Percentiles rank a stretch among this genome's conserved stretches.
These are phyloP conservation scores for Hypoxylon trugodes DNA, from an alignment of 495 filamentous ascomycete species.

Conservation along the genomic window DNA sequence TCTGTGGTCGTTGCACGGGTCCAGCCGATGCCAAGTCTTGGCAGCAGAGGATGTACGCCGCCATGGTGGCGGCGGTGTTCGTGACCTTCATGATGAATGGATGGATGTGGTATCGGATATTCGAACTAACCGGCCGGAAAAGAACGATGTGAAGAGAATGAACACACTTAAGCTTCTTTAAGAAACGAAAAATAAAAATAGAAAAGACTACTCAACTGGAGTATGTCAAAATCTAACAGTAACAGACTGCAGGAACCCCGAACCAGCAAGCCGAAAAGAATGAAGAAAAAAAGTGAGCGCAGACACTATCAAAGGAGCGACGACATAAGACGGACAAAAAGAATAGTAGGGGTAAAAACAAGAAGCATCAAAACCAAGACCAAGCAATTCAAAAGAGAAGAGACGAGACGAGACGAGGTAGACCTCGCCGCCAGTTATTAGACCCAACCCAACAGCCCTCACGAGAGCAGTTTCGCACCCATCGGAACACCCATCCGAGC, in stretches of 20 bases:
- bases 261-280: conserved; percentile 30
- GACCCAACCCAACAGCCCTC: background rate
- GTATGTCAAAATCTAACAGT: conserved; percentile 4
- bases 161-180: too few relatives aligned
- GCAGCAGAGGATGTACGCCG: conserved; percentile 30
- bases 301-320: conserved; percentile 29
- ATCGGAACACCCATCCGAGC: conserved; percentile 27
- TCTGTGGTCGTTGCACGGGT: conserved; percentile 31
- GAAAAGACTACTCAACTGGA: conserved; percentile 6
- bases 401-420: background rate
- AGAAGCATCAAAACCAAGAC: conserved; percentile 1
- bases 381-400: too few relatives aligned
- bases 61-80: conserved; percentile 29
- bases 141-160: conserved; percentile 14
- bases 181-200: too few relatives aligned
- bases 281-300: conserved; percentile 2
- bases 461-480: conserved; percentile 24
- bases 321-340: background rate
- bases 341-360: conserved; percentile 8
- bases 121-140: background rate
- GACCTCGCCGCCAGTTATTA: conserved; percentile 2
- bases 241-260: conserved; percentile 25
- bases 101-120: background rate
- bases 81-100: conserved; percentile 23
- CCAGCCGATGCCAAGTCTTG: conserved; percentile 22